A percentile compares a stretch with the other conserved stretches of the same genome.
phyloP scores from a whole-genome alignment of 768 basidiomycete species.

The Scleroderma citrinum region DNA sequence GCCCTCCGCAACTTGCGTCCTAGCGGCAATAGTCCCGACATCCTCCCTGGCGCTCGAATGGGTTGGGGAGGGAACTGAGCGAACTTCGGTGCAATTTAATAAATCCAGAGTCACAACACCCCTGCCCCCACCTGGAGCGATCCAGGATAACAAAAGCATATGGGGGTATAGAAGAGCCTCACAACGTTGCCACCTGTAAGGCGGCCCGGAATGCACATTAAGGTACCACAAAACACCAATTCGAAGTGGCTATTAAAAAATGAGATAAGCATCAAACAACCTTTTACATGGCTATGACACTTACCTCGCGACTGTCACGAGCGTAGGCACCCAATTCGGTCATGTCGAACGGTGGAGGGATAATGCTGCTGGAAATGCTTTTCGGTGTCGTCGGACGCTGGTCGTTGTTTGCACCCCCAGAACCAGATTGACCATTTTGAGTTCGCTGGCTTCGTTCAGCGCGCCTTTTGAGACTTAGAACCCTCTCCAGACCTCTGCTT shows the following conservation, averaged over 20 bases:
- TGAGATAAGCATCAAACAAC: conserved; percentile 6
- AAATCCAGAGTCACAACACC: conserved; percentile 85
- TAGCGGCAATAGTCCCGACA: conserved; percentile 80
- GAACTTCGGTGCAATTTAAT: conserved; percentile 80
- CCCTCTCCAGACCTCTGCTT: conserved; percentile 22
- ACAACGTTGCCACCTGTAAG: conserved; percentile 76
- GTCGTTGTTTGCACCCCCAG: conserved; percentile 7
- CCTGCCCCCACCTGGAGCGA: conserved; percentile 74
- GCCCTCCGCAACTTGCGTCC: conserved; percentile 45
- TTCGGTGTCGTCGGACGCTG: conserved; percentile 21
- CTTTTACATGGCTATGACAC: conserved; percentile 5
- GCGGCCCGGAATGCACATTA: conserved; percentile 80
- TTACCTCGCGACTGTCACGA: conserved; percentile 40
- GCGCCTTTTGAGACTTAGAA: conserved; percentile 31
- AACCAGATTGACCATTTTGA: conserved; percentile 6
- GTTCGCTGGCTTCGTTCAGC: conserved; percentile 15
- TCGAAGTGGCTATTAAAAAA: conserved; percentile 62
- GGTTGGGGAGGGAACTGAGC: conserved; percentile 73
- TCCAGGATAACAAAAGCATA: conserved; percentile 82
- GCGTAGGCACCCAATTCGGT: conserved; percentile 40
- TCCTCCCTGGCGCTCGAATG: conserved; percentile 81
- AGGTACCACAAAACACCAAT: conserved; percentile 88
- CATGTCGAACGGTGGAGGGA: conserved; percentile 43
- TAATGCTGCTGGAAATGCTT: conserved; percentile 27
- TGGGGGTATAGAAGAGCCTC: conserved; percentile 81